Evolutionary conservation across 2,329 filamentous ascomycete genomes (phyloP).

Genomic region (Raffaelea arxii): DNA sequence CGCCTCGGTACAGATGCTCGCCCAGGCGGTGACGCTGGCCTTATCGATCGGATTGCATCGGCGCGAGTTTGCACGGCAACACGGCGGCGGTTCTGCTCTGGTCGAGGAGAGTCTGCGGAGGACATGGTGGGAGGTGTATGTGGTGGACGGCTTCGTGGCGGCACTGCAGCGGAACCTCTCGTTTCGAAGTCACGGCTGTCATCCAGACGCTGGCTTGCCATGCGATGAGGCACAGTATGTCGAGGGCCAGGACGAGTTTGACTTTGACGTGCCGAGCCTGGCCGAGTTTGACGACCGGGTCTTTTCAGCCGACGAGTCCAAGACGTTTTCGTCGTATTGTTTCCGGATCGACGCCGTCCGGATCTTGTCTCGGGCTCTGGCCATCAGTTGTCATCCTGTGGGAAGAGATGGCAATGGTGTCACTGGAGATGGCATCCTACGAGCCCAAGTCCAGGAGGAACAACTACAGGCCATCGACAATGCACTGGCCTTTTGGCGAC

Average conservation of each 20-base stretch:
- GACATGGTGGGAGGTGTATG: slow-evolving; percentile 8
- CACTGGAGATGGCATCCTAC: no score
- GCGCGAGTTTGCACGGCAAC: background rate
- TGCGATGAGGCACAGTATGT: background rate
- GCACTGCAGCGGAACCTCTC: slow-evolving; percentile 1
- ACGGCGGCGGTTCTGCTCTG: background rate
- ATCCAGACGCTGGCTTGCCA: background rate
- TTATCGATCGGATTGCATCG: slow-evolving; percentile 3
- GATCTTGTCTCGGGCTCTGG: slow-evolving; percentile 46
- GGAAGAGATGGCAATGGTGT: no score
- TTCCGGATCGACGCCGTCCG: slow-evolving; percentile 55
- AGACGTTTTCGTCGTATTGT: slow-evolving; percentile 48
- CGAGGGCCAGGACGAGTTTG: no score
- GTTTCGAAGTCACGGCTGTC: background rate
- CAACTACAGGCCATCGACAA: slow-evolving; percentile 37
- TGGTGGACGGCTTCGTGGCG: slow-evolving; percentile 3
- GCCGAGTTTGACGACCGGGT: slow-evolving; percentile 2
- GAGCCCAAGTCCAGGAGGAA: background rate
- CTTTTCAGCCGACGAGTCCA: background rate
- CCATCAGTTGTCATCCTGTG: no score
- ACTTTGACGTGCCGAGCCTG: background rate
- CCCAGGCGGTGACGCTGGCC: background rate
- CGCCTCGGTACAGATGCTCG: background rate
- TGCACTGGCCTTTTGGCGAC: slow-evolving; percentile 51
- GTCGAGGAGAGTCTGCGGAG: slow-evolving; percentile 3